Evolutionary conservation across 2,329 filamentous ascomycete species (phyloP).

Genomic region (Fusarium sp.): DNA sequence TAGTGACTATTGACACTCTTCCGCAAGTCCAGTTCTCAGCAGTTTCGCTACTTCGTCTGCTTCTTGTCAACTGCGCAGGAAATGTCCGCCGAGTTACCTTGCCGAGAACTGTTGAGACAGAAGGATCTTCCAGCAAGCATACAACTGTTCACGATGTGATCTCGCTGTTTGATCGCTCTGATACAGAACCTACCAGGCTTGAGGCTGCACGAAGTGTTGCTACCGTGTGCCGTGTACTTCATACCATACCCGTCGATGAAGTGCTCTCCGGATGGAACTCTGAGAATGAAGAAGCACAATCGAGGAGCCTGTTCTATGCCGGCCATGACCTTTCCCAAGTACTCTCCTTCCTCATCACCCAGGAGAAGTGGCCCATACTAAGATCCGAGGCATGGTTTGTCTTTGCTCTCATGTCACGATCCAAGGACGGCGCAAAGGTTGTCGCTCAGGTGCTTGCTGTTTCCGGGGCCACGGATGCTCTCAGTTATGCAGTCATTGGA

Average conservation of each 20-base stretch:
- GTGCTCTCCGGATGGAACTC: conserved; percentile 54
- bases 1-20: conserved; percentile 65
- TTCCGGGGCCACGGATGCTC: conserved; percentile 57
- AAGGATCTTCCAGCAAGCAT: conserved; percentile 41
- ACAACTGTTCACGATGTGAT: conserved; percentile 56
- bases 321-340: conserved; percentile 59
- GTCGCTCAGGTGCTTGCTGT: conserved; percentile 60
- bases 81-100: conserved; percentile 67
- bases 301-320: conserved; percentile 59
- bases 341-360: conserved; percentile 66
- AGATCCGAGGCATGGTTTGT: conserved; percentile 73
- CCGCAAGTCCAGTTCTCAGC: conserved; percentile 72
- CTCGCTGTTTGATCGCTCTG: conserved; percentile 55
- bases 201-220: conserved; percentile 69
- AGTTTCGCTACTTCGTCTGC: conserved; percentile 68
- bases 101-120: conserved; percentile 54
- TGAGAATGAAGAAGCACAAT: neutral
- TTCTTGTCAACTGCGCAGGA: conserved; percentile 64
- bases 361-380: conserved; percentile 70
- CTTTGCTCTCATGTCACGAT: conserved; percentile 70
- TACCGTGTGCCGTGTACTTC: conserved; percentile 67
- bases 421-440: conserved; percentile 62
- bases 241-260: conserved; percentile 55
- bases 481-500: conserved; percentile 65
- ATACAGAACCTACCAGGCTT: conserved; percentile 67